These are phyloP conservation scores for Sphaerulina populicola DNA, from an alignment of 2,329 filamentous ascomycete species.

Conservation along the genomic window DNA sequence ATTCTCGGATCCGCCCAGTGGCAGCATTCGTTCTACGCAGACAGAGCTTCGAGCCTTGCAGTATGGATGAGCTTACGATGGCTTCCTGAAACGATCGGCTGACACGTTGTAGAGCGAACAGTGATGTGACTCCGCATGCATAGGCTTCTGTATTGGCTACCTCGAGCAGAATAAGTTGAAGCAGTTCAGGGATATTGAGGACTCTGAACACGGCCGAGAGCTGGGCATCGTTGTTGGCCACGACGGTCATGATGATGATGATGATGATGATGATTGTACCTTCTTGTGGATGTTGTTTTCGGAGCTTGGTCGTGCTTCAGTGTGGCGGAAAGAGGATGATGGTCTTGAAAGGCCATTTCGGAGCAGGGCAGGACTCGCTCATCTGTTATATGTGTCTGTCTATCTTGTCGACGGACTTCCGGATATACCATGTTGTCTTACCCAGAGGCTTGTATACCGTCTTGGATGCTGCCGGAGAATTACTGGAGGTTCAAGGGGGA, in stretches of 20 bases:
- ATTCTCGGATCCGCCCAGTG: neutral
- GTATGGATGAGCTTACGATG: neutral
- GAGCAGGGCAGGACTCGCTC: neutral
- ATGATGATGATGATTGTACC: no score
- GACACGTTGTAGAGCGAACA: neutral
- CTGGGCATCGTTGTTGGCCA: neutral
- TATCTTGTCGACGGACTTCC: neutral
- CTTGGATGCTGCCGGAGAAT: no score
- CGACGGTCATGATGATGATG: neutral
- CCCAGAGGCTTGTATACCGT: neutral
- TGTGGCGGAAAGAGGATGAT: neutral
- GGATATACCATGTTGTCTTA: neutral
- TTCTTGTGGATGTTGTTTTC: no score
- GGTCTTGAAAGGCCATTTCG: neutral
- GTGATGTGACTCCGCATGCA: neutral
- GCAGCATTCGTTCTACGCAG: neutral
- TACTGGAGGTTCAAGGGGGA: neutral
- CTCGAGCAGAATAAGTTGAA: neutral
- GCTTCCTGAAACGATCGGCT: neutral
- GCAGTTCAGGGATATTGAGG: neutral
- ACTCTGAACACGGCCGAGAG: neutral
- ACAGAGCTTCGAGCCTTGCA: neutral
- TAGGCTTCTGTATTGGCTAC: neutral
- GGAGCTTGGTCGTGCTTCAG: no score
- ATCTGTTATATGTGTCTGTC: neutral